phyloP scores from a whole-genome alignment of 2,329 filamentous ascomycete genomes.

The Leptographium lundbergii region DNA sequence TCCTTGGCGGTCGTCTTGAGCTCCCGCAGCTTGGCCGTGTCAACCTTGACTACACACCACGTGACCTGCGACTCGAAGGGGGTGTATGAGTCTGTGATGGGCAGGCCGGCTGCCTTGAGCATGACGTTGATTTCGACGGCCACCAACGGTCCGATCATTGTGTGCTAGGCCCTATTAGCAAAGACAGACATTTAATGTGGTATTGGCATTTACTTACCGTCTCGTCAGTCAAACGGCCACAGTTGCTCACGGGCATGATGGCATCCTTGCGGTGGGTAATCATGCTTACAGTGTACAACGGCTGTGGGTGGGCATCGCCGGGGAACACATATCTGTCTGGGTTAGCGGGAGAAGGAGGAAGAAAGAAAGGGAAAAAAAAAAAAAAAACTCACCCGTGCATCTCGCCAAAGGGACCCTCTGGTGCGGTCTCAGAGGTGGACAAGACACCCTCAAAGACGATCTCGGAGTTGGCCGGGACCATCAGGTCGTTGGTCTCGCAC shows the following conservation, averaged over 20 bases:
- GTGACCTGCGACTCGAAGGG: conserved; percentile 34
- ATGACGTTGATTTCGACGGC: conserved; percentile 27
- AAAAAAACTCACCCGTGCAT: conserved; percentile 22
- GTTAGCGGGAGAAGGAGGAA: neutral
- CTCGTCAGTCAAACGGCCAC: conserved; percentile 31
- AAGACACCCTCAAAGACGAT: conserved; percentile 37
- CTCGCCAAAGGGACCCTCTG: conserved; percentile 38
- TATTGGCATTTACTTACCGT: conserved; percentile 14
- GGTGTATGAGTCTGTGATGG: conserved; percentile 29
- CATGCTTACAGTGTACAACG: conserved; percentile 28
- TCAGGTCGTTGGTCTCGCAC: conserved; percentile 36
- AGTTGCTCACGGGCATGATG: conserved; percentile 35
- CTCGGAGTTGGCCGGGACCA: conserved; percentile 35
- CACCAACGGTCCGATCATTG: conserved; percentile 20
- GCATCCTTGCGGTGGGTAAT: conserved; percentile 35
- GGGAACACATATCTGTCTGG: conserved; percentile 17
- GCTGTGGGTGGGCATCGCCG: conserved; percentile 23
- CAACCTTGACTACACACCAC: conserved; percentile 41
- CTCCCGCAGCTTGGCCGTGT: conserved; percentile 40
- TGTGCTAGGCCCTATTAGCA: conserved; percentile 14
- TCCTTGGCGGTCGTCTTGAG: conserved; percentile 34
- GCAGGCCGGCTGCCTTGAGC: conserved; percentile 23
- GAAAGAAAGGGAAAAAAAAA: neutral
- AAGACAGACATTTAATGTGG: neutral
- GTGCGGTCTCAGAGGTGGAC: conserved; percentile 27